phyloP scores from a whole-genome alignment of 768 basidiomycete species.

The Omphalotus guepiniiformis region DNA sequence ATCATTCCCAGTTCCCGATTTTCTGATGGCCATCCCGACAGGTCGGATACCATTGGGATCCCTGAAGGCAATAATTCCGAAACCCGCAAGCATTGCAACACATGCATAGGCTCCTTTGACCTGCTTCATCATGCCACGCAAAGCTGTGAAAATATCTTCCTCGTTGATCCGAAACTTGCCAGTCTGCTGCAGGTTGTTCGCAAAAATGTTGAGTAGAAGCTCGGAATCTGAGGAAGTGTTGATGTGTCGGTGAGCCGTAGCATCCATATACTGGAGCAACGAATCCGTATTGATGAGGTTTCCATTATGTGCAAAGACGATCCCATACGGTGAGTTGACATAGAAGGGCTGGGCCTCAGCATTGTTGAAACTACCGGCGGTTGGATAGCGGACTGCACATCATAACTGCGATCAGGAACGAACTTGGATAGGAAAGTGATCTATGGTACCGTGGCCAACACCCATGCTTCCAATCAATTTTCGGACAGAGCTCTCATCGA shows the following conservation, averaged over 20 bases:
- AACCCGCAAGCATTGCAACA: slow-evolving; percentile 98
- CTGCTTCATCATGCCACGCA: slow-evolving; percentile 83
- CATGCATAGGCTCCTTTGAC: slow-evolving; percentile 95
- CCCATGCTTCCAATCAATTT: slow-evolving; percentile 93
- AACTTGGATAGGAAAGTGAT: background rate
- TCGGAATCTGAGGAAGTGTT: slow-evolving; percentile 99
- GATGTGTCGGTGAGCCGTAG: slow-evolving; percentile 95
- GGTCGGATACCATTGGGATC: slow-evolving; percentile 98
- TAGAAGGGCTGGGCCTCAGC: slow-evolving; percentile 99
- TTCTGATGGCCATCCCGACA: slow-evolving; percentile 77
- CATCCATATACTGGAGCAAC: slow-evolving; percentile 92
- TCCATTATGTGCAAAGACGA: slow-evolving; percentile 97
- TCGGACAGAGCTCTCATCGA: slow-evolving; percentile 74
- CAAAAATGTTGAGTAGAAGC: slow-evolving; percentile 94
- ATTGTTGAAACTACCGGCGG: slow-evolving; percentile 94
- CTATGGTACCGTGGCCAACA: slow-evolving; percentile 89
- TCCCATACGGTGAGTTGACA: slow-evolving; percentile 99
- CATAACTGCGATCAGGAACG: slow-evolving; percentile 9
- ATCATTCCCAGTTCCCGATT: slow-evolving; percentile 58
- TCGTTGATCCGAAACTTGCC: slow-evolving; percentile 99
- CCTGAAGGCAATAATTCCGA: slow-evolving; percentile 96
- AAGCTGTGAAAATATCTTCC: slow-evolving; percentile 96
- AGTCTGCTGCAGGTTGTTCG: slow-evolving; percentile 95
- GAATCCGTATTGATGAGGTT: slow-evolving; percentile 91
- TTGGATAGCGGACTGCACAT: slow-evolving; percentile 86